phyloP scores from a whole-genome alignment of 164 flowering plant species.

The Vitis cinerea region DNA sequence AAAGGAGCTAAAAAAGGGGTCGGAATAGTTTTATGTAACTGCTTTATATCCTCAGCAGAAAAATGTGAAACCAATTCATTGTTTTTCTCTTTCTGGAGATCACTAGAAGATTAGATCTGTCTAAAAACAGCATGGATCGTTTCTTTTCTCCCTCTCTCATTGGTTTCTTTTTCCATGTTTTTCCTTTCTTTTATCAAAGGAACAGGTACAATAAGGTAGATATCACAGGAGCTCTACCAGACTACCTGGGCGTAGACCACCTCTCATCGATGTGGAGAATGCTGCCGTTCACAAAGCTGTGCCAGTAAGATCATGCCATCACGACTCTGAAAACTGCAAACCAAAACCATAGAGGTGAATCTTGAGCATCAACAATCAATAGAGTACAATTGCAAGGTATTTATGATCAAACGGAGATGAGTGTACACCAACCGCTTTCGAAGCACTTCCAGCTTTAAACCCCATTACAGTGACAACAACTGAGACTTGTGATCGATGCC shows the following conservation, averaged over 20 bases:
- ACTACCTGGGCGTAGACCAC: background rate
- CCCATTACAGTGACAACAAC: conserved; percentile 40
- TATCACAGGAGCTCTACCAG: background rate
- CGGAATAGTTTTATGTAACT: no score
- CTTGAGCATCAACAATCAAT: background rate
- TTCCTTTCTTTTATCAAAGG: background rate
- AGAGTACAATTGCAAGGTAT: background rate
- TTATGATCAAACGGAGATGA: background rate
- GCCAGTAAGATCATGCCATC: background rate
- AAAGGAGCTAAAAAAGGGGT: no score
- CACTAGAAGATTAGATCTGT: background rate
- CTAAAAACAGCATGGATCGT: background rate
- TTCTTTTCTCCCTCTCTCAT: background rate
- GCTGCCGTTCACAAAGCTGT: background rate
- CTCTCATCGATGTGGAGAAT: background rate
- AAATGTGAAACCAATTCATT: no score
- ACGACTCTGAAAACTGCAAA: background rate
- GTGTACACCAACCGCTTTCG: background rate
- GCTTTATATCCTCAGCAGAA: no score
- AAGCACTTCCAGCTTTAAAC: background rate
- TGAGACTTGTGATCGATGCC: conserved; percentile 96
- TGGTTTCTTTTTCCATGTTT: background rate
- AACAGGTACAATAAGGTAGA: background rate
- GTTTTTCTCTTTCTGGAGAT: no score
- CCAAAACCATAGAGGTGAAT: background rate